Conservation (phyloP, 176 grass and related monocot genomes). For the Hordeum marinum region DNA sequence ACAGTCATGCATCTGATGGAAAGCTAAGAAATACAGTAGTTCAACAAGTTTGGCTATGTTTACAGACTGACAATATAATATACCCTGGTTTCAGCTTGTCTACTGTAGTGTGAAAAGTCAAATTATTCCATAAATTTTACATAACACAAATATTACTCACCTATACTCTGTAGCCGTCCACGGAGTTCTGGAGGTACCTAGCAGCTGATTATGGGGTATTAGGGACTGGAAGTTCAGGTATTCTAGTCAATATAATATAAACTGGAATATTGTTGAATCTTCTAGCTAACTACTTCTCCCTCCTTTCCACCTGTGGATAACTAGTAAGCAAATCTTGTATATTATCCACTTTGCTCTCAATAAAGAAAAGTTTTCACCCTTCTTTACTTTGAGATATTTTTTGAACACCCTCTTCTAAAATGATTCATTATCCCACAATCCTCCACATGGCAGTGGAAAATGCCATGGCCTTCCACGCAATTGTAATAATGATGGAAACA, state of each 20-base stretch:
- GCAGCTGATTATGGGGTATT: constrained; percentile 52
- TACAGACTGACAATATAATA: background rate
- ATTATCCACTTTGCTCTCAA: background rate
- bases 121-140: background rate
- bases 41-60: background rate
- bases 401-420: constrained; percentile 67
- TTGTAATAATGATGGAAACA: constrained; percentile 49
- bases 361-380: background rate
- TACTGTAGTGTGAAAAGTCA: background rate
- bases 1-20: background rate
- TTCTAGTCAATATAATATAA: constrained; percentile 55
- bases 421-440: constrained; percentile 73
- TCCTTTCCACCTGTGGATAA: constrained; percentile 75
- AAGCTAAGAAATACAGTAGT: background rate
- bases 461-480: constrained; percentile 43
- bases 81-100: background rate
- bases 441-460: constrained; percentile 76
- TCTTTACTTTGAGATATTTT: constrained; percentile 66
- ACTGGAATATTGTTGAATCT: constrained; percentile 87
- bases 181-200: constrained; percentile 75
- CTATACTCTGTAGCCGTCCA: constrained; percentile 67
- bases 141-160: constrained; percentile 34
- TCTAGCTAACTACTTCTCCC: constrained; percentile 77
- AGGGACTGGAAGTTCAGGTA: constrained; percentile 60
- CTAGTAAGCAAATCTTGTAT: constrained; percentile 5